Evolutionary conservation across 2,329 filamentous ascomycete species (phyloP).

Genomic region (Neopestalotiopsis sp.): DNA sequence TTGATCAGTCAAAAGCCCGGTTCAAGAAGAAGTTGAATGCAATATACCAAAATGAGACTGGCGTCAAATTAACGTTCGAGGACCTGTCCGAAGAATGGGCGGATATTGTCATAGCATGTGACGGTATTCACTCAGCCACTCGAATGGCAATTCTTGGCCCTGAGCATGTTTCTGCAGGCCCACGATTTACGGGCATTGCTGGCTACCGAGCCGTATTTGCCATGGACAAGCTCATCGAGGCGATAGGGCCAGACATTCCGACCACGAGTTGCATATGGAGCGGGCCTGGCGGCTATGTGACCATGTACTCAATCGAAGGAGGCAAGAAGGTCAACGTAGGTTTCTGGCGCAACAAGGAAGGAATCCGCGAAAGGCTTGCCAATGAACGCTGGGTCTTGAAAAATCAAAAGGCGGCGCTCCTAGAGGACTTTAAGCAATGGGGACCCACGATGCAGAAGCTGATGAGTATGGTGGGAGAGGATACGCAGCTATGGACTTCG

Average conservation of each 20-base stretch:
- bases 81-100: conserved; percentile 50
- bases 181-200: conserved; percentile 8
- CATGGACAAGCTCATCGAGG: conserved; percentile 12
- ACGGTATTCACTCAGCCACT: conserved; percentile 57
- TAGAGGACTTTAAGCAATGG: conserved; percentile 12
- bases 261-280: conserved; percentile 15
- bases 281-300: conserved; percentile 13
- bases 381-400: conserved; percentile 16
- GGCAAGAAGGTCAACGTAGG: conserved; percentile 13
- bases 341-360: conserved; percentile 12
- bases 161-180: background rate
- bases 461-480: conserved; percentile 14
- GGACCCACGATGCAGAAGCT: conserved; percentile 14
- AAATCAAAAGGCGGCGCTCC: conserved; percentile 8
- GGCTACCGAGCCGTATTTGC: conserved; percentile 14
- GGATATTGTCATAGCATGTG: conserved; percentile 56
- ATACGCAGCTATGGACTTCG: conserved; percentile 4
- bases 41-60: background rate
- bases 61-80: conserved; percentile 40
- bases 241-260: conserved; percentile 7
- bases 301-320: conserved; percentile 16
- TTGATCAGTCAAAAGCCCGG: conserved; percentile 3
- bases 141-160: conserved; percentile 24
- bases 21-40: conserved; percentile 5
- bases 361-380: conserved; percentile 1